Evolutionary conservation across 2,329 filamentous ascomycete genomes (phyloP).

Genomic region (Stemphylium vesicarium): DNA sequence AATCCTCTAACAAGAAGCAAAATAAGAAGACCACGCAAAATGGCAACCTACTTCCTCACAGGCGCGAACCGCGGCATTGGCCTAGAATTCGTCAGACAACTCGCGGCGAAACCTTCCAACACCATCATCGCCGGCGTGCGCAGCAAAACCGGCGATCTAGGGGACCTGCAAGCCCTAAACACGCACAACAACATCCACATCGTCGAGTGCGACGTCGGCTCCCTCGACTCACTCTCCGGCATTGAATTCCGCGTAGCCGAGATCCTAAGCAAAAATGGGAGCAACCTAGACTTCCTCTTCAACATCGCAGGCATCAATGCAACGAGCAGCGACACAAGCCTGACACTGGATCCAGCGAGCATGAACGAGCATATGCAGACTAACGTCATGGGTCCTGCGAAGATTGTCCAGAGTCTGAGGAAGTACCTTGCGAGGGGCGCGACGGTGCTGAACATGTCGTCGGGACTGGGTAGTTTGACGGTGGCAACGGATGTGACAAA

Average conservation of each 20-base stretch:
- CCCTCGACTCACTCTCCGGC: constrained; percentile 37
- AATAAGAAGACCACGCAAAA: constrained; percentile 15
- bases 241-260: constrained; percentile 46
- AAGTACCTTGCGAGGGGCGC: constrained; percentile 39
- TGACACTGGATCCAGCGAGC: constrained; percentile 48
- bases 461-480: constrained; percentile 42
- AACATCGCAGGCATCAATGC: constrained; percentile 54
- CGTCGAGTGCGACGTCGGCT: constrained; percentile 50
- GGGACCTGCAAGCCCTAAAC: constrained; percentile 36
- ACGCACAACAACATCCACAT: constrained; percentile 44
- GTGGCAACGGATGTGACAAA: constrained; percentile 41
- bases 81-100: constrained; percentile 40
- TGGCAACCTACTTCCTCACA: constrained; percentile 43
- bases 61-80: constrained; percentile 44
- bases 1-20: background rate
- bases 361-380: constrained; percentile 52
- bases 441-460: constrained; percentile 46
- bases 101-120: constrained; percentile 38
- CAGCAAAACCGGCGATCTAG: constrained; percentile 37
- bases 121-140: constrained; percentile 52
- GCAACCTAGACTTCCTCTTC: constrained; percentile 52
- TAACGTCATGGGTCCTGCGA: constrained; percentile 58
- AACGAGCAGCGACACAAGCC: constrained; percentile 44
- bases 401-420: constrained; percentile 50
- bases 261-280: constrained; percentile 40